Conservation (phyloP, 495 filamentous ascomycete genomes). For the Cairneyella variabilis region DNA sequence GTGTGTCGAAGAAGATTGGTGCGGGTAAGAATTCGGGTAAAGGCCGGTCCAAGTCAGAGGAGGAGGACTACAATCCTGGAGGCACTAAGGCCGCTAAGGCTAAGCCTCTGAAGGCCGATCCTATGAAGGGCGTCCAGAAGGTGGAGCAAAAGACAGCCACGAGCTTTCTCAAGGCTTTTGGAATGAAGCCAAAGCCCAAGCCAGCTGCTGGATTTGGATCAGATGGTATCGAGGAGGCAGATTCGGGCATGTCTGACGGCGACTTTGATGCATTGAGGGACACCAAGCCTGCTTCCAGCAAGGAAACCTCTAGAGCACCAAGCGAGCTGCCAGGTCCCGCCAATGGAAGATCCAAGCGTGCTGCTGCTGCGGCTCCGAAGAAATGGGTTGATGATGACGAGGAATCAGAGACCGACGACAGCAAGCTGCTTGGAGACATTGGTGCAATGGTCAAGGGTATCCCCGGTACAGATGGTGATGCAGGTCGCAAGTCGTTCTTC, state of each 20-base stretch:
- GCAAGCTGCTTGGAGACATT: slow-evolving; percentile 78
- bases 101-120: slow-evolving; percentile 26
- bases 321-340: slow-evolving; percentile 20
- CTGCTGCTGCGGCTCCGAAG: slow-evolving; percentile 25
- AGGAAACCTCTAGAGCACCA: slow-evolving; percentile 27
- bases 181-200: slow-evolving; percentile 20
- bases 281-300: slow-evolving; percentile 8
- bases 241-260: slow-evolving; percentile 26
- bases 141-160: slow-evolving; percentile 30
- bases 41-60: slow-evolving; percentile 32
- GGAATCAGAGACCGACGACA: slow-evolving; percentile 48
- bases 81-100: no score
- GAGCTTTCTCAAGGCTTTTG: slow-evolving; percentile 24
- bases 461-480: slow-evolving; percentile 41
- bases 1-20: slow-evolving; percentile 70
- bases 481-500: slow-evolving; percentile 62
- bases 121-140: slow-evolving; percentile 23
- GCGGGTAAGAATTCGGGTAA: slow-evolving; percentile 51
- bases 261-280: slow-evolving; percentile 34
- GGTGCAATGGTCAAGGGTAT: slow-evolving; percentile 90
- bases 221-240: slow-evolving; percentile 23
- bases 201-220: slow-evolving; percentile 10
- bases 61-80: slow-evolving; percentile 48
- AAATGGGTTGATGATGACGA: slow-evolving; percentile 24
- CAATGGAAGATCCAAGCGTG: slow-evolving; percentile 25